A percentile compares a stretch with the other conserved stretches of the same genome.
Evolutionary conservation across 352 stramenopile species (phyloP).

Genomic region (Aphanomyces cochlioides): DNA sequence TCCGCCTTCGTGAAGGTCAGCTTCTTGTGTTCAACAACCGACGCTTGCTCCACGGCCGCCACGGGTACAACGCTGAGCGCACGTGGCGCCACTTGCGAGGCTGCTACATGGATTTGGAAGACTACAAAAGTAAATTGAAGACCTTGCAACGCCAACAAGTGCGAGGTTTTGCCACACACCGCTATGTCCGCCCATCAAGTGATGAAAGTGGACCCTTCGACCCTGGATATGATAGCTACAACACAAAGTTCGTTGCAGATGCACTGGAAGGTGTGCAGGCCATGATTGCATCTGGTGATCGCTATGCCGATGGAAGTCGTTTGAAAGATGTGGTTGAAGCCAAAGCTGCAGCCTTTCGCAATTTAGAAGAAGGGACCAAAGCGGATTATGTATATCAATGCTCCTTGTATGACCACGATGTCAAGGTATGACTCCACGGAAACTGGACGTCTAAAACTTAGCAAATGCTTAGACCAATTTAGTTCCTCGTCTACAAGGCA

Average conservation of each 20-base stretch:
- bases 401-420: constrained; percentile 29
- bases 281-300: constrained; percentile 19
- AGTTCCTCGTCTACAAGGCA: constrained; percentile 16
- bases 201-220: constrained; percentile 3
- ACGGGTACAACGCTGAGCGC: constrained; percentile 48
- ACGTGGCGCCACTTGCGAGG: constrained; percentile 70
- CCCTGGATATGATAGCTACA: constrained; percentile 27
- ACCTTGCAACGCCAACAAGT: constrained; percentile 30
- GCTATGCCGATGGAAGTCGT: constrained; percentile 24
- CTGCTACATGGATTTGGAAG: constrained; percentile 83
- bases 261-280: constrained; percentile 5
- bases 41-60: constrained; percentile 79
- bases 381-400: constrained; percentile 31
- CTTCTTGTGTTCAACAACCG: constrained; percentile 87
- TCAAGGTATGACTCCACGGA: constrained; percentile 15
- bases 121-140: constrained; percentile 62
- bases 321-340: constrained; percentile 13
- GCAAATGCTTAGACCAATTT: constrained; percentile 13
- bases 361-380: constrained; percentile 25
- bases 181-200: constrained; percentile 5
- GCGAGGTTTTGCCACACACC: constrained; percentile 4
- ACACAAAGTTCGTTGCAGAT: constrained; percentile 6
- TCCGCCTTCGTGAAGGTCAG: constrained; percentile 57
- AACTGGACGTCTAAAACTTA: too few relatives aligned
- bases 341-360: constrained; percentile 12